Evolutionary conservation across 352 stramenopile species (phyloP), one percentile per base, ranked within the genome.

Genomic region (Phytophthora citrophthora): DNA sequence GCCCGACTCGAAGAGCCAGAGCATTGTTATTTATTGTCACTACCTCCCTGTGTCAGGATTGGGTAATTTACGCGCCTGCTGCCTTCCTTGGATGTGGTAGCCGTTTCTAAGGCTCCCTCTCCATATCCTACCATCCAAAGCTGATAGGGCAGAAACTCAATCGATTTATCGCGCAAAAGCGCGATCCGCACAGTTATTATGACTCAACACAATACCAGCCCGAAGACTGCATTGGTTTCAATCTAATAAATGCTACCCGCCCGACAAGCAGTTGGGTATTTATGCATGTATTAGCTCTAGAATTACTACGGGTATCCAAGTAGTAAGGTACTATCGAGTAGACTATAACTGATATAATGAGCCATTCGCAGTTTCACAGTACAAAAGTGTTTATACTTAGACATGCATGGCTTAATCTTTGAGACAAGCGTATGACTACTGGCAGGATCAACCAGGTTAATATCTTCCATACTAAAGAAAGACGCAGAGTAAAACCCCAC

Each of bases 251-350:
- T 64, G 55, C 55, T 64, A 64, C 54, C 54, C 54, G 44, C 43
- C 54, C 45, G 43, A 54, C 31, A 63, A 45, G 41, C 54, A 61
- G 54, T 53, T 61, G 54, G 54, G 54, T 58, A 68, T 94, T 89
- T 56, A 79, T 80, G 83, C 87, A 94, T 90, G 86, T 95, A 94
- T 94, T 95, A 94, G 87, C 84, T 95, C 86, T 93, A 93, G 74
- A 95, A 92, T 95, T 95, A 92, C 87, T 90, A 92, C 82, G 73
- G 86, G 79, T 96, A 95, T 96, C 86, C 86, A 95, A 88, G 83
- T 95, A 95, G 82, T 90, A 90, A 93, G 81, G 77, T 74, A 96
- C 77, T 92, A 92, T 95, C 82, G 90, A 96, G 91, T 44, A 44
- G 39, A 27, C 24, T 27, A 27, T 55, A 55, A 46, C 34, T 56